phyloP scores from a whole-genome alignment of 2,329 filamentous ascomycete species.

The Neofusicoccum ribis region DNA sequence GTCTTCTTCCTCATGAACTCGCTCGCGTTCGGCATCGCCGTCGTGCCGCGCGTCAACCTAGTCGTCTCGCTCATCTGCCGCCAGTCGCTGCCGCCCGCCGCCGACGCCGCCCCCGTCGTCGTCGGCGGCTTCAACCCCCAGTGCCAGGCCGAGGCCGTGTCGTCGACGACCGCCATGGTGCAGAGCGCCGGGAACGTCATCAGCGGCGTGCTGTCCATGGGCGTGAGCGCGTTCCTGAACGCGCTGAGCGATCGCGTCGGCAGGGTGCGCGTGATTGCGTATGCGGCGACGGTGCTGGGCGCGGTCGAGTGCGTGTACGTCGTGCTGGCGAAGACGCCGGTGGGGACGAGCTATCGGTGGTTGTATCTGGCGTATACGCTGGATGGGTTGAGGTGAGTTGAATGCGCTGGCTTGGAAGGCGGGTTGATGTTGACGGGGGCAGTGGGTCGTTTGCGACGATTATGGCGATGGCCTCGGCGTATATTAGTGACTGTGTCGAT shows the following conservation, averaged over 20 bases:
- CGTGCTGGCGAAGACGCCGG: slow-evolving; percentile 7
- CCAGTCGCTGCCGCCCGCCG: background rate
- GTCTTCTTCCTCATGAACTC: slow-evolving; percentile 24
- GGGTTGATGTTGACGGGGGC: background rate
- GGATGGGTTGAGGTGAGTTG: slow-evolving; percentile 22
- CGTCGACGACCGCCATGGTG: slow-evolving; percentile 13
- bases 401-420: too few relatives aligned
- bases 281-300: slow-evolving; percentile 12
- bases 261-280: slow-evolving; percentile 18
- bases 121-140: slow-evolving; percentile 23
- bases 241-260: slow-evolving; percentile 22
- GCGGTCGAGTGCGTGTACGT: slow-evolving; percentile 18
- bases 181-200: slow-evolving; percentile 19
- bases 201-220: slow-evolving; percentile 20
- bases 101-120: slow-evolving; percentile 2
- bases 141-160: slow-evolving; percentile 19
- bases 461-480: slow-evolving; percentile 24
- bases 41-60: slow-evolving; percentile 23
- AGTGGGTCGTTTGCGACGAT: slow-evolving; percentile 21
- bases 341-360: slow-evolving; percentile 16
- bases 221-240: slow-evolving; percentile 15
- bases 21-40: slow-evolving; percentile 22
- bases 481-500: slow-evolving; percentile 21
- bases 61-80: slow-evolving; percentile 17
- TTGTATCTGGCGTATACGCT: slow-evolving; percentile 20